Evolutionary conservation across 2,329 filamentous ascomycete species (phyloP).

Genomic region (Aspergillus bombycis): DNA sequence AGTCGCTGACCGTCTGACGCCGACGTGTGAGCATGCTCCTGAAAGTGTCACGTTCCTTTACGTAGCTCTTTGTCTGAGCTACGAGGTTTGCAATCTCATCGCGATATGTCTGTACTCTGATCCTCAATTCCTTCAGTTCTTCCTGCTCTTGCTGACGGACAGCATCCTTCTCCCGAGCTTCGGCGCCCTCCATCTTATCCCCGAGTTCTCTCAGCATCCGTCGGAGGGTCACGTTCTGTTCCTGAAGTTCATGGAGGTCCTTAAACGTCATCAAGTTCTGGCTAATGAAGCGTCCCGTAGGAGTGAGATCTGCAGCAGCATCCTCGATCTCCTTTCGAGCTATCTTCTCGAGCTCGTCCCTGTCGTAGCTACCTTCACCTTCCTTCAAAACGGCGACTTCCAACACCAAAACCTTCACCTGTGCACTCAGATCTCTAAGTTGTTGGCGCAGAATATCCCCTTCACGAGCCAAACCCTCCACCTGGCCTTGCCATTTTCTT

Average conservation of each 20-base stretch:
- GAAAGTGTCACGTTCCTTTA: constrained; percentile 97
- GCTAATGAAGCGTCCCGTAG: constrained; percentile 86
- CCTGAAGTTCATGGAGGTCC: constrained; percentile 79
- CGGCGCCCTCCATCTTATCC: constrained; percentile 87
- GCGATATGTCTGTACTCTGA: constrained; percentile 74
- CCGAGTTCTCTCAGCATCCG: constrained; percentile 82
- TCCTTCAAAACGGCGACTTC: constrained; percentile 77
- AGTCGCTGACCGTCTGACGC: constrained; percentile 61
- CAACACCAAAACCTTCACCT: constrained; percentile 87
- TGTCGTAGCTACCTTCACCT: constrained; percentile 76
- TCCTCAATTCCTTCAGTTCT: constrained; percentile 72
- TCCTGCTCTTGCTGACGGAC: constrained; percentile 62
- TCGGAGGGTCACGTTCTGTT: constrained; percentile 83
- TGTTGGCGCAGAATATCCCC: constrained; percentile 80
- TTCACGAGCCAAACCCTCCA: constrained; percentile 66
- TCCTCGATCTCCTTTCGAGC: constrained; percentile 76
- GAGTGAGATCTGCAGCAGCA: constrained; percentile 72
- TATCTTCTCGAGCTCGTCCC: constrained; percentile 74
- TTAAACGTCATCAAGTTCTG: constrained; percentile 89
- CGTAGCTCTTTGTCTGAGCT: constrained; percentile 86
- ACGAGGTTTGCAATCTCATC: constrained; percentile 84
- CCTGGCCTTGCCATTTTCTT: constrained; percentile 75
- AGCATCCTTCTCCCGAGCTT: constrained; percentile 66
- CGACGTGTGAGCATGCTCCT: constrained; percentile 85
- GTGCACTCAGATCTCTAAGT: constrained; percentile 83